Percentiles rank a stretch among this genome's conserved stretches.
Conservation (phyloP, 495 filamentous ascomycete genomes). For the Hypoxylon intermedium region DNA sequence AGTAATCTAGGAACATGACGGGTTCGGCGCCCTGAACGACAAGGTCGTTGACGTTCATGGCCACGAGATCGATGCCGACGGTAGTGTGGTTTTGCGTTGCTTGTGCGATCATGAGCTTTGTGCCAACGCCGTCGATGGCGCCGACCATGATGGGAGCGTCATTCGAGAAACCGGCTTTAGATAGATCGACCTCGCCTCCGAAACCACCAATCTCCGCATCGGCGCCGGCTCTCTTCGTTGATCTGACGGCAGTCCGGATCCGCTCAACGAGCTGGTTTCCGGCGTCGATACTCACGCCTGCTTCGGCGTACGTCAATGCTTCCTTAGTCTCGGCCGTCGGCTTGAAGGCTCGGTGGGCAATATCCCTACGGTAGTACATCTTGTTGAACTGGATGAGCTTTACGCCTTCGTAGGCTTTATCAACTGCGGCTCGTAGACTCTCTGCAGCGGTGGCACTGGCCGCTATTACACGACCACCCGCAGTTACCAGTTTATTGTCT, state of each 20-base stretch:
- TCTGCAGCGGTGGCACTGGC: constrained; percentile 76
- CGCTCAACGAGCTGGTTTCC: constrained; percentile 88
- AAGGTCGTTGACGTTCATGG: constrained; percentile 98
- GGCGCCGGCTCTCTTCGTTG: constrained; percentile 82
- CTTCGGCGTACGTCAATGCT: constrained; percentile 87
- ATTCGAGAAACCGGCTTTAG: constrained; percentile 73
- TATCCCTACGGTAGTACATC: constrained; percentile 94
- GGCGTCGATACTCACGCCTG: constrained; percentile 90
- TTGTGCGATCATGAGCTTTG: constrained; percentile 94
- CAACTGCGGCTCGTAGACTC: constrained; percentile 76
- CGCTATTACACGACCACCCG: constrained; percentile 91
- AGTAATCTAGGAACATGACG: constrained; percentile 95
- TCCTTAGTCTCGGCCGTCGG: constrained; percentile 48
- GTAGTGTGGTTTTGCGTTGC: constrained; percentile 86
- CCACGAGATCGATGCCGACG: constrained; percentile 93
- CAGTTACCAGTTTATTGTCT: constrained; percentile 69
- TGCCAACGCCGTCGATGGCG: constrained; percentile 95
- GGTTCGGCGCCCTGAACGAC: constrained; percentile 94
- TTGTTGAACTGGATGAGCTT: constrained; percentile 80
- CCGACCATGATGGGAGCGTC: constrained; percentile 78
- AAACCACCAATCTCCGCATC: constrained; percentile 94
- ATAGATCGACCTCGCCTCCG: constrained; percentile 85
- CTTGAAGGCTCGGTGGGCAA: constrained; percentile 75
- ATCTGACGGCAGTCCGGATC: constrained; percentile 83
- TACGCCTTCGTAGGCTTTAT: constrained; percentile 82